Evolutionary conservation across 148 eudicot species (phyloP).

Genomic region (Fagopyrum homotropicum): DNA sequence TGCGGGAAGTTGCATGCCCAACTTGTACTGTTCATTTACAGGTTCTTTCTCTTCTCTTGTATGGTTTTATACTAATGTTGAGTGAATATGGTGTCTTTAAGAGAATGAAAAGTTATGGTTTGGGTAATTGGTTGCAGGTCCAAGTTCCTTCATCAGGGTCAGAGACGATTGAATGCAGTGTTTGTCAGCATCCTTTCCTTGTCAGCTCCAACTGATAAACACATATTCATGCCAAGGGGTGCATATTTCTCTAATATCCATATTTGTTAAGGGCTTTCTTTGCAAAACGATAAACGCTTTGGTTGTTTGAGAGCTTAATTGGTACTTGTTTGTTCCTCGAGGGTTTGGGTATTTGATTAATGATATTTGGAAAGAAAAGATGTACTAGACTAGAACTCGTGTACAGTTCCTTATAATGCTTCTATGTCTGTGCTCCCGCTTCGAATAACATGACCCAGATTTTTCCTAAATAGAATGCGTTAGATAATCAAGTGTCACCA

Average conservation of each 20-base stretch:
- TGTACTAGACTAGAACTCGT: background rate
- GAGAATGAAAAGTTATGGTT: background rate
- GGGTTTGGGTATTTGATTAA: background rate
- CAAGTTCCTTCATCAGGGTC: slow-evolving; percentile 57
- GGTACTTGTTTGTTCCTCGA: background rate
- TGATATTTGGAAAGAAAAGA: background rate
- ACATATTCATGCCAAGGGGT: background rate
- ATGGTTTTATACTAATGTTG: too few relatives aligned
- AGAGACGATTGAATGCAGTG: slow-evolving; percentile 63
- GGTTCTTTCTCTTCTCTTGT: slow-evolving; percentile 31
- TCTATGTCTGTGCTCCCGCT: background rate
- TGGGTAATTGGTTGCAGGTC: slow-evolving; percentile 33
- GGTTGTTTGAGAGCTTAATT: background rate
- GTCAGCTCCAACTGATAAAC: slow-evolving; percentile 36
- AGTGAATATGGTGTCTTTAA: background rate
- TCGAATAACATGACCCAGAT: background rate
- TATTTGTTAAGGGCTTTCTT: background rate
- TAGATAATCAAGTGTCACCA: too few relatives aligned
- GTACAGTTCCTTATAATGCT: background rate
- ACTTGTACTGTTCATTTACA: slow-evolving; percentile 93
- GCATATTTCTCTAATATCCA: background rate
- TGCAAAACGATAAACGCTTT: background rate
- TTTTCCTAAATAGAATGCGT: too few relatives aligned
- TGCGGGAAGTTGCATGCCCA: slow-evolving; percentile 93
- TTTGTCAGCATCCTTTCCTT: slow-evolving; percentile 69